Percentiles rank a stretch among this genome's conserved stretches.
These are phyloP conservation scores for Neoconidiobolus thromboides DNA, from an alignment of 371 early-diverging fungal species.

Conservation along the genomic window DNA sequence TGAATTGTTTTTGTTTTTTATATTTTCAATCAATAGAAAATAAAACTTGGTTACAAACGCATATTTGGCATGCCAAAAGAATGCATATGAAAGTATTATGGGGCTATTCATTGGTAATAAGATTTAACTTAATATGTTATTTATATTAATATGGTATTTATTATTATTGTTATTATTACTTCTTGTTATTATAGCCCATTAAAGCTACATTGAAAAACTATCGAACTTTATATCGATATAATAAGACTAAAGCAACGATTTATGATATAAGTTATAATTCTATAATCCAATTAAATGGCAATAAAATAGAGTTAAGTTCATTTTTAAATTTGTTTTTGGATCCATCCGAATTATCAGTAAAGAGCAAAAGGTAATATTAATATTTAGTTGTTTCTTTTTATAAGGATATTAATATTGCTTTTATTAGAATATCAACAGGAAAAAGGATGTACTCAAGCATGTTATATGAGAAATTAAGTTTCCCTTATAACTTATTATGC, in stretches of 20 bases:
- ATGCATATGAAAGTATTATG: slow-evolving; percentile 79
- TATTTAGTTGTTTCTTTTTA: too few species aligned
- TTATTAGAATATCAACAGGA: too few species aligned
- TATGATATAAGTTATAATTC: slow-evolving; percentile 70
- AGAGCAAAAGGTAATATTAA: background rate
- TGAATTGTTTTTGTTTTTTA: background rate
- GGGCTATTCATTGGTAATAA: slow-evolving; percentile 55
- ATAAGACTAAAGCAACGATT: slow-evolving; percentile 40
- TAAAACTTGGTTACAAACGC: slow-evolving; percentile 88
- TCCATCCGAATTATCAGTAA: background rate
- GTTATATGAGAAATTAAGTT: too few species aligned
- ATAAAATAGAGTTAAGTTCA: background rate
- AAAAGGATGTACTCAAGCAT: too few species aligned
- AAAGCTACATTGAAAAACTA: slow-evolving; percentile 70
- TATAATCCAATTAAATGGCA: slow-evolving; percentile 53
- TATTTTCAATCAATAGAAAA: slow-evolving; percentile 16
- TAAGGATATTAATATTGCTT: too few species aligned
- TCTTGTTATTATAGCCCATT: slow-evolving; percentile 26
- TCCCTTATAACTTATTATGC: too few species aligned
- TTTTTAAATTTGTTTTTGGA: background rate
- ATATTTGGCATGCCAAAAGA: slow-evolving; percentile 93
- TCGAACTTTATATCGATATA: slow-evolving; percentile 54
- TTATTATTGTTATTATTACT: background rate
- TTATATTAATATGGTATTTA: too few species aligned
- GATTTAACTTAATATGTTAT: too few species aligned